A percentile compares a stretch with the other conserved stretches of the same genome.
phyloP scores from a whole-genome alignment of 305 asterid genomes.

The Salvia sclarea region DNA sequence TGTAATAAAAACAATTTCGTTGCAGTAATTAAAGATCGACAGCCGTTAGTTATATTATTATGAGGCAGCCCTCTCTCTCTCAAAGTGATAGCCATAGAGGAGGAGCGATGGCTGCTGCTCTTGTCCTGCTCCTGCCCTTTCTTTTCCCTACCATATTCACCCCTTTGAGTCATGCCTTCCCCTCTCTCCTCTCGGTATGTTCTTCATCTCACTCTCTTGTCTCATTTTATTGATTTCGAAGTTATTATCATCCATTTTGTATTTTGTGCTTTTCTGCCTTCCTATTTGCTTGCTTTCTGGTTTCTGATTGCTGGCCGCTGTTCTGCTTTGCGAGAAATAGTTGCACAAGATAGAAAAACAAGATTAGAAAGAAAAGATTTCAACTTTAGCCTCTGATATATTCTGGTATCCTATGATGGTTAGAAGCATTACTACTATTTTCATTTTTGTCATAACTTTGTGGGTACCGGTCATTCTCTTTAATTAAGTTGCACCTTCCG shows the following conservation, averaged over 20 bases:
- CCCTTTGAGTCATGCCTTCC: slow-evolving; percentile 67
- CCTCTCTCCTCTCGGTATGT: slow-evolving; percentile 72
- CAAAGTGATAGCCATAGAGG: slow-evolving; percentile 49
- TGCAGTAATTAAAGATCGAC: slow-evolving; percentile 39
- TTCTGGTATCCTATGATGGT: slow-evolving; percentile 24
- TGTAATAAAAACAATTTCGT: slow-evolving; percentile 7
- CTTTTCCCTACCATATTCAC: slow-evolving; percentile 55
- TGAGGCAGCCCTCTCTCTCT: slow-evolving; percentile 42
- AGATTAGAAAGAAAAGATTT: not conserved
- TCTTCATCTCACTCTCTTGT: slow-evolving; percentile 30
- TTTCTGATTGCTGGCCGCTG: slow-evolving; percentile 29
- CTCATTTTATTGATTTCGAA: not conserved
- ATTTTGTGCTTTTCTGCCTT: slow-evolving; percentile 24
- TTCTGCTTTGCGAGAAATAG: slow-evolving; percentile 19
- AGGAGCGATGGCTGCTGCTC: slow-evolving; percentile 71
- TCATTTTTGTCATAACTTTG: not conserved
- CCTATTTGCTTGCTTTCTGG: slow-evolving; percentile 17
- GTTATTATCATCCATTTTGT: slow-evolving; percentile 23
- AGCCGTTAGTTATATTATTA: slow-evolving; percentile 21
- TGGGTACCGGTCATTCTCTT: slow-evolving; percentile 22
- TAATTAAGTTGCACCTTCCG: slow-evolving; percentile 6
- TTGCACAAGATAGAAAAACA: slow-evolving; percentile 13
- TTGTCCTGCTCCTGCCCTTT: slow-evolving; percentile 67
- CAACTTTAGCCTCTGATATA: slow-evolving; percentile 11
- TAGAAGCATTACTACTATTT: not conserved